phyloP scores from a whole-genome alignment of 1,139 yeast species.

The Nakaseomyces nivariensis region DNA sequence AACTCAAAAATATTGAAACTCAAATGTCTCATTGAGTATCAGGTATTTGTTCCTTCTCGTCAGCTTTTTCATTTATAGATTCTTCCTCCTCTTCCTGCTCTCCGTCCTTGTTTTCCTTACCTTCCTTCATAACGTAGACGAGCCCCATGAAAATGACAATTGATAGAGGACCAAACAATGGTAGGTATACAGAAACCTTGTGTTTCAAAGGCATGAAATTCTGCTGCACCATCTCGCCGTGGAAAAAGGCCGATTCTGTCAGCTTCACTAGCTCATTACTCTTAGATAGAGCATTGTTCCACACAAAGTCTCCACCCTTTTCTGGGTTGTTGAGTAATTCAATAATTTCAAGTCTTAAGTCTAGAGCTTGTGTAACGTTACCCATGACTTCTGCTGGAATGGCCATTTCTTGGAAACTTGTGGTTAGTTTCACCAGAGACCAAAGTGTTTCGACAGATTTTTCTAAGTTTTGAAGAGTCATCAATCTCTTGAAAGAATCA shows the following conservation, averaged over 20 bases:
- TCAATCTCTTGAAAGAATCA: slow-evolving; percentile 53
- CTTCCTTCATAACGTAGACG: slow-evolving; percentile 36
- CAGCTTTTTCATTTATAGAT: neutral
- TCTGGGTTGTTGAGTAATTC: slow-evolving; percentile 23
- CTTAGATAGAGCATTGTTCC: slow-evolving; percentile 39
- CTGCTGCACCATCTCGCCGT: slow-evolving; percentile 90
- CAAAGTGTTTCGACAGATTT: slow-evolving; percentile 50
- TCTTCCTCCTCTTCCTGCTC: slow-evolving; percentile 6
- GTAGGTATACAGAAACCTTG: slow-evolving; percentile 84
- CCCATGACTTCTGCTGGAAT: slow-evolving; percentile 45
- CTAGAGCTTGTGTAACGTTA: slow-evolving; percentile 29
- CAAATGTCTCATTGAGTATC: no score
- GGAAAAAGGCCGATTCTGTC: slow-evolving; percentile 78
- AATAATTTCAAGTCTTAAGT: slow-evolving; percentile 27
- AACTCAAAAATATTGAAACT: no score
- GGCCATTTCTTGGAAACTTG: slow-evolving; percentile 65
- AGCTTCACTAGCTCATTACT: slow-evolving; percentile 47
- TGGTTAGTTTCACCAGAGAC: slow-evolving; percentile 59
- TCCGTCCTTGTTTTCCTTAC: neutral
- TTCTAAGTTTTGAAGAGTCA: slow-evolving; percentile 42
- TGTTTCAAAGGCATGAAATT: slow-evolving; percentile 93
- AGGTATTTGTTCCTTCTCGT: neutral
- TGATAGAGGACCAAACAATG: slow-evolving; percentile 74
- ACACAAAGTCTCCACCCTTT: slow-evolving; percentile 22
- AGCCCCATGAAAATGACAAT: slow-evolving; percentile 59